Evolutionary conservation across 2,329 filamentous ascomycete genomes (phyloP).

Genomic region (Sclerotinia glacialis): DNA sequence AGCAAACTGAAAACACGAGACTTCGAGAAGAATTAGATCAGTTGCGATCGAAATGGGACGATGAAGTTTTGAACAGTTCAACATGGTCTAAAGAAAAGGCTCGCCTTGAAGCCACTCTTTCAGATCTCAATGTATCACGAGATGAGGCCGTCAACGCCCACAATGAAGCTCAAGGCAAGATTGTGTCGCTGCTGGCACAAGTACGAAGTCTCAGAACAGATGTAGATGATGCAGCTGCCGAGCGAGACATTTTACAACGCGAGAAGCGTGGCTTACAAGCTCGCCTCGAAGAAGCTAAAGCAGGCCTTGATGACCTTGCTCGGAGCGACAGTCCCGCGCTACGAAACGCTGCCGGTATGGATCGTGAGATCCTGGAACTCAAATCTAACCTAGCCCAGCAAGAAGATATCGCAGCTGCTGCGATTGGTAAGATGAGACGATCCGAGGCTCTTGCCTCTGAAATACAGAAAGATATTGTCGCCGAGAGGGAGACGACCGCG

Average conservation of each 20-base stretch:
- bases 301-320: slow-evolving; percentile 82
- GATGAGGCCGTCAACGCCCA: slow-evolving; percentile 92
- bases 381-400: slow-evolving; percentile 87
- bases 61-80: slow-evolving; percentile 94
- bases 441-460: slow-evolving; percentile 84
- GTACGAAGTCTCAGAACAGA: slow-evolving; percentile 79
- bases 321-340: slow-evolving; percentile 83
- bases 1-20: slow-evolving; percentile 80
- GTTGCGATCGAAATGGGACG: slow-evolving; percentile 93
- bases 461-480: slow-evolving; percentile 87
- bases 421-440: slow-evolving; percentile 94
- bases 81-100: slow-evolving; percentile 99
- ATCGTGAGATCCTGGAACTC: slow-evolving; percentile 84
- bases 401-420: slow-evolving; percentile 86
- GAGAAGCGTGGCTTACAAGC: slow-evolving; percentile 90
- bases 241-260: slow-evolving; percentile 78
- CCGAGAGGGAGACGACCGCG: slow-evolving; percentile 77
- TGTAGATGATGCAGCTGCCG: slow-evolving; percentile 80
- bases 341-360: slow-evolving; percentile 82
- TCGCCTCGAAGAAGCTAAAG: slow-evolving; percentile 80
- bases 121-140: slow-evolving; percentile 84
- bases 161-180: slow-evolving; percentile 90
- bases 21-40: slow-evolving; percentile 96
- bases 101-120: slow-evolving; percentile 81
- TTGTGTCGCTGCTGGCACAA: slow-evolving; percentile 85